phyloP scores from a whole-genome alignment of 495 filamentous ascomycete genomes.

The Tuber indicum region DNA sequence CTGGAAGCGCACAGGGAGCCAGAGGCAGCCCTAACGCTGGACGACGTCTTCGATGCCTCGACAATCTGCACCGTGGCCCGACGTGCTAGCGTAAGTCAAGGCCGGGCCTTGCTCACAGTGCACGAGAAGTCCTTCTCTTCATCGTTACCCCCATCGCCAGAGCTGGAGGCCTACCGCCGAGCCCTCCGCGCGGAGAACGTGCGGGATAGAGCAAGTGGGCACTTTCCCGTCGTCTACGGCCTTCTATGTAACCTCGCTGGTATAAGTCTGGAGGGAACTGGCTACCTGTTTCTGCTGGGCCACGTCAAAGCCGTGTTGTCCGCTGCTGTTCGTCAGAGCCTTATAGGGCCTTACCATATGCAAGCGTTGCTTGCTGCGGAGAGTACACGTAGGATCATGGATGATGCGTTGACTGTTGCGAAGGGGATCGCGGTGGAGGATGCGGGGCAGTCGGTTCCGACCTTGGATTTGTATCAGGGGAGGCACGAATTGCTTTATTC shows the following conservation, averaged over 20 bases:
- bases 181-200: slow-evolving; percentile 7
- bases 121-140: slow-evolving; percentile 63
- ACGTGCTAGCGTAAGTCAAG: slow-evolving; percentile 76
- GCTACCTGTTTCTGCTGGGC: slow-evolving; percentile 78
- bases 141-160: background rate
- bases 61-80: slow-evolving; percentile 81
- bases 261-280: slow-evolving; percentile 57
- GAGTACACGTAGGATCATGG: slow-evolving; percentile 57
- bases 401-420: slow-evolving; percentile 56
- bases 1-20: slow-evolving; percentile 67
- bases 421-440: slow-evolving; percentile 56
- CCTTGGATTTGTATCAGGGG: slow-evolving; percentile 89
- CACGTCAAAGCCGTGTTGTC: slow-evolving; percentile 84
- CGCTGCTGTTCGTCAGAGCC: slow-evolving; percentile 78
- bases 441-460: slow-evolving; percentile 79
- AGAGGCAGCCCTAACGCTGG: slow-evolving; percentile 50
- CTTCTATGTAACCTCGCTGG: slow-evolving; percentile 46
- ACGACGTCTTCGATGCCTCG: slow-evolving; percentile 79
- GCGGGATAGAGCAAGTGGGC: slow-evolving; percentile 33
- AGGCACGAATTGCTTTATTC: slow-evolving; percentile 93
- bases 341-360: slow-evolving; percentile 89
- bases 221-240: slow-evolving; percentile 50
- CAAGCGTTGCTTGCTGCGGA: slow-evolving; percentile 70
- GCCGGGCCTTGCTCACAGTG: slow-evolving; percentile 74
- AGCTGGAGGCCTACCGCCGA: slow-evolving; percentile 19